A percentile compares a stretch with the other conserved stretches of the same genome.
Conservation (phyloP, 495 filamentous ascomycete species). For the Wilcoxina mikolae region DNA sequence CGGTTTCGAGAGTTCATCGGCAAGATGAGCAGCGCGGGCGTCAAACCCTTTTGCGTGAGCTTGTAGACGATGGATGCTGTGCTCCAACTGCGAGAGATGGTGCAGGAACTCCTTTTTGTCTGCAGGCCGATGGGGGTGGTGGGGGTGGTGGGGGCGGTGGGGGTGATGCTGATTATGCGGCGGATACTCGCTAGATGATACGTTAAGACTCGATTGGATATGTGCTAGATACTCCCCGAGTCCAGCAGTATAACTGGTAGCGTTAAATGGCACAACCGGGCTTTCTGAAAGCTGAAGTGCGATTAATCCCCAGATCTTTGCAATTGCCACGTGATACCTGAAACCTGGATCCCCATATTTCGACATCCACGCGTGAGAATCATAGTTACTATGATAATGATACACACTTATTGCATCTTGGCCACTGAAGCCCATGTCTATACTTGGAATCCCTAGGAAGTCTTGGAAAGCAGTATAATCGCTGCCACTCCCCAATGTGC, state of each 20-base stretch:
- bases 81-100: background rate
- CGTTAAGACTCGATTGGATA: background rate
- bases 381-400: conserved; percentile 68
- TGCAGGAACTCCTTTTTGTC: no score
- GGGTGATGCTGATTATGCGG: background rate
- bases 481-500: conserved; percentile 53
- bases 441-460: conserved; percentile 55
- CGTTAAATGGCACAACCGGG: conserved; percentile 29
- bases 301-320: conserved; percentile 41
- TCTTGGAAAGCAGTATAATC: conserved; percentile 65
- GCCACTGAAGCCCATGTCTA: conserved; percentile 51
- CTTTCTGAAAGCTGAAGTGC: conserved; percentile 30
- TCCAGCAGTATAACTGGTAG: conserved; percentile 49
- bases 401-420: conserved; percentile 39
- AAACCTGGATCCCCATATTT: conserved; percentile 48
- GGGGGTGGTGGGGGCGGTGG: background rate
- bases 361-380: conserved; percentile 63
- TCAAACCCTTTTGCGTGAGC: conserved; percentile 43
- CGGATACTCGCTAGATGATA: background rate
- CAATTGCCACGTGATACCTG: conserved; percentile 45
- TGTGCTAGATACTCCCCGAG: conserved; percentile 38
- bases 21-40: conserved; percentile 4
- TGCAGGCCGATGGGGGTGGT: background rate
- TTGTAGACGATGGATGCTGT: background rate
- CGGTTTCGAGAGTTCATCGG: background rate